phyloP scores from a whole-genome alignment of 179 eudicot genomes.

The Spergularia azorica region DNA sequence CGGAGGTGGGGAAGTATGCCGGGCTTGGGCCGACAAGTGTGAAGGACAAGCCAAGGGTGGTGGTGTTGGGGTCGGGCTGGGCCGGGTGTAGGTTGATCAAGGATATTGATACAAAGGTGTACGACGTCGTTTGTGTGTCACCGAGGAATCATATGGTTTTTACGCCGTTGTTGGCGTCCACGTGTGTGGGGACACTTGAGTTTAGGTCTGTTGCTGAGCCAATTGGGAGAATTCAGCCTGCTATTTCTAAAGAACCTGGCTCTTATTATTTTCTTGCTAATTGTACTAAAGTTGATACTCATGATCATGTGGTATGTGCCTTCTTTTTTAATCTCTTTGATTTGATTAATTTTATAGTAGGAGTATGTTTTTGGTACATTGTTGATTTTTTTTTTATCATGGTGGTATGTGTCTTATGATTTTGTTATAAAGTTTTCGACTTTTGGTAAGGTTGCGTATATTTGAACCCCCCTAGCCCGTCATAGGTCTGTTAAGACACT shows the following conservation, averaged over 20 bases:
- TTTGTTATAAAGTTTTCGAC: too few species aligned
- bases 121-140: constrained; percentile 86
- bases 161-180: constrained; percentile 88
- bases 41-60: constrained; percentile 78
- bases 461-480: too few species aligned
- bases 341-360: not conserved
- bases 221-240: constrained; percentile 81
- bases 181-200: constrained; percentile 94
- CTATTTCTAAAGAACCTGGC: constrained; percentile 75
- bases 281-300: constrained; percentile 57
- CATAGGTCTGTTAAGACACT: too few species aligned
- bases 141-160: constrained; percentile 98
- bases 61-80: constrained; percentile 90
- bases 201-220: constrained; percentile 97
- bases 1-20: constrained; percentile 18
- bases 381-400: not conserved
- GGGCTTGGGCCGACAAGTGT: constrained; percentile 64
- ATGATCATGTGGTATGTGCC: constrained; percentile 57
- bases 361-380: not conserved
- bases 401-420: not conserved
- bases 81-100: constrained; percentile 88
- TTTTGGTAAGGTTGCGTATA: too few species aligned
- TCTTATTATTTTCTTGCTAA: constrained; percentile 81
- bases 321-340: not conserved
- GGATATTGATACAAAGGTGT: constrained; percentile 61